These are phyloP conservation scores for Fragaria vesca DNA, from an alignment of 306 rosid species.

Conservation along the genomic window DNA sequence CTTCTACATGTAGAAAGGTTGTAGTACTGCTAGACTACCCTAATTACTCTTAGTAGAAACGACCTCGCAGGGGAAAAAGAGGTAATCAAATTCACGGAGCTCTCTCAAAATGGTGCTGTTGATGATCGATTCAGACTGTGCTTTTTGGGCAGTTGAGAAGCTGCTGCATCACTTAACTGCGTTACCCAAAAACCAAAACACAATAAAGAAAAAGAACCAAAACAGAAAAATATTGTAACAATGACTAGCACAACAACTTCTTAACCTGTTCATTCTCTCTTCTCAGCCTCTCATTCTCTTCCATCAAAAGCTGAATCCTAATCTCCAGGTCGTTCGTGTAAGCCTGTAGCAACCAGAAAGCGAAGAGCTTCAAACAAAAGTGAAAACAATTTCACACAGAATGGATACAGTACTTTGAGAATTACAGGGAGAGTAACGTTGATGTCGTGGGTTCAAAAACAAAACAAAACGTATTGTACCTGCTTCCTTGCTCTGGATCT, in stretches of 20 bases:
- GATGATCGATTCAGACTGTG: constrained; percentile 48
- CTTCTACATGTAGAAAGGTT: constrained; percentile 2
- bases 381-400: too few relatives aligned
- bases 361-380: background rate
- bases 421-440: background rate
- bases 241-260: background rate
- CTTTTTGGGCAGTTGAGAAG: constrained; percentile 46
- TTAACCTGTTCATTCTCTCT: constrained; percentile 61
- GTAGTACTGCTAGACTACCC: background rate
- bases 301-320: constrained; percentile 46
- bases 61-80: constrained; percentile 1
- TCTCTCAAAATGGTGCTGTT: constrained; percentile 77
- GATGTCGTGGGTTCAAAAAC: too few relatives aligned
- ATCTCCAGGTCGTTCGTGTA: constrained; percentile 75
- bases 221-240: background rate
- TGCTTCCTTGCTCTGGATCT: constrained; percentile 91
- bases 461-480: constrained; percentile 32
- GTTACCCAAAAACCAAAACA: background rate
- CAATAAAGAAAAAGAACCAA: background rate
- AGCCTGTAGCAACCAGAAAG: constrained; percentile 54
- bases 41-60: constrained; percentile 18
- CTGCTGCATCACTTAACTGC: constrained; percentile 50
- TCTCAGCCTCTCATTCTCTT: constrained; percentile 67
- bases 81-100: background rate
- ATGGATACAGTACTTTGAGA: background rate